Base-by-base conservation (phyloP, 106 monocot genomes). In the Posidonia australis region DNA sequence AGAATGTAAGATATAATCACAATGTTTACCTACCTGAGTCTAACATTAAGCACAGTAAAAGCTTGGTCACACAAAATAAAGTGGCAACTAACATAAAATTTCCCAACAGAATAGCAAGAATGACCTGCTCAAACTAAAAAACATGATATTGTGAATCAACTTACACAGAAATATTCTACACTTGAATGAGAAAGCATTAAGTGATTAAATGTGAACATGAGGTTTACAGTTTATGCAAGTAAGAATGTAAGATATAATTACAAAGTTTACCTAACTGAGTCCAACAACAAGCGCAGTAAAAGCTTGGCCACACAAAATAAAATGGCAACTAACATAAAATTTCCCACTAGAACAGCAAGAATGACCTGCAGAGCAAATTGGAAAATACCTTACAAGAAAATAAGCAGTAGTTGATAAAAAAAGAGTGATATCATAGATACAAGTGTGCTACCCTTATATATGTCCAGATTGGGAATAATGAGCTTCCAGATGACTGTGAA, bases 281-380 rank as follows among this genome's bases (percentile, higher is more conserved):
- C 46, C 12, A 19, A 64, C 23, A 32, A 32, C 12, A 23, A 46
- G 14, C 44, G 11, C 22, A 44, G 46, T 46, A 46, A 64, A 64
- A 64, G 22, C 22, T 62, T 62, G 5, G 14, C 22, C 4, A n/a
- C 21, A 62, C 13, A 62, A 62, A 62, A 3, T 64, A 64, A 47
- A 46, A 23, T 46, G 17, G 14, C 46, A 24, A 46, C 24, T 23
- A 64, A 64, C 22, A 64, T 17, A 17, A 46, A 19, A 47, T 64
- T 64, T 47, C 64, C 64, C 64, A 64, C 14, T n/a, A 64, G 5
- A 47, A 64, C 13, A 64, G 46, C 44, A 12, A 64, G 0, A 26
- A 14, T 10, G 16, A 64, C 26, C 64, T 64, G 46, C 45, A 64
- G 23, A 44, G 13, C 1, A 64, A 46, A 64, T 29, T 7, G 24